A percentile compares a stretch with the other conserved stretches of the same genome.
Conservation (phyloP, 2,329 filamentous ascomycete species). For the Lasiodiplodia citricola region DNA sequence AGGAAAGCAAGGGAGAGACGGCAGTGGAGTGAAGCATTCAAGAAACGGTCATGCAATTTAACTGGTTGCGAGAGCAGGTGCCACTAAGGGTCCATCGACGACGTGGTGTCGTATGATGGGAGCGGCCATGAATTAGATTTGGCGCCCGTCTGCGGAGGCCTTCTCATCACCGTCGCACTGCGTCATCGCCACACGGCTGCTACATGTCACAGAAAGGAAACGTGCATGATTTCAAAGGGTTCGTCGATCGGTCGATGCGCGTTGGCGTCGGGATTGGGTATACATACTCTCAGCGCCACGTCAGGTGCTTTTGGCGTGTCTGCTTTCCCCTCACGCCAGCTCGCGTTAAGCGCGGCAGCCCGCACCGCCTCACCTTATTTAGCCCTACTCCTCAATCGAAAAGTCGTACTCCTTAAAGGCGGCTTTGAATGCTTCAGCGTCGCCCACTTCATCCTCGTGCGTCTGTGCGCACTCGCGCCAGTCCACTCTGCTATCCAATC, state of each 20-base stretch:
- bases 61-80: constrained; percentile 16
- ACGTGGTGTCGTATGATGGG: constrained; percentile 21
- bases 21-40: not conserved
- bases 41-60: constrained; percentile 2
- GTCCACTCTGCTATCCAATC: constrained; percentile 75
- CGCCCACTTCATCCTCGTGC: constrained; percentile 75
- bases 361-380: constrained; percentile 16
- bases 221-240: not conserved
- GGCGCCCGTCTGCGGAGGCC: not conserved
- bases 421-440: constrained; percentile 78
- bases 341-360: constrained; percentile 7
- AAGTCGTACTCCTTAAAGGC: constrained; percentile 91
- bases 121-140: constrained; percentile 1
- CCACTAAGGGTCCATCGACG: constrained; percentile 8
- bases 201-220: not conserved
- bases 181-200: constrained; percentile 9
- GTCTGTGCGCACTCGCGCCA: constrained; percentile 87
- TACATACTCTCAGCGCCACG: constrained; percentile 19
- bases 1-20: not conserved
- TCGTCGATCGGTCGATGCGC: not conserved
- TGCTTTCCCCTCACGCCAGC: constrained; percentile 16
- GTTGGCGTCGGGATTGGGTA: constrained; percentile 16
- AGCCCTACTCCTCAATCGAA: constrained; percentile 51
- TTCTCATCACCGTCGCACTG: not conserved
- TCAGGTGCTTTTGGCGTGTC: constrained; percentile 24